phyloP scores from a whole-genome alignment of 2,329 filamentous ascomycete genomes.

The Fusarium citri region DNA sequence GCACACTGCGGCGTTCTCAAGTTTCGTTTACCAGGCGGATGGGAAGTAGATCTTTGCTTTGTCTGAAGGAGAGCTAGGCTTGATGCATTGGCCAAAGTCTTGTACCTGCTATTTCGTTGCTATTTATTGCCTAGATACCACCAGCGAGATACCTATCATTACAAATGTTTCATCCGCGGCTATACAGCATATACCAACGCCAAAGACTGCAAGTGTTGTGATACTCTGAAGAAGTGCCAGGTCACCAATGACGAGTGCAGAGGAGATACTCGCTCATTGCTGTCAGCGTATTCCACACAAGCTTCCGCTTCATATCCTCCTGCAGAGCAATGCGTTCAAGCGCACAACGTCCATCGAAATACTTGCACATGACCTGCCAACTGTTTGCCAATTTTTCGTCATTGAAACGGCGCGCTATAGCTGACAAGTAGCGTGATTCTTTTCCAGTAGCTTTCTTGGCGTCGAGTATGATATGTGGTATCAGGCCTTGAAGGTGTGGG shows the following conservation, averaged over 20 bases:
- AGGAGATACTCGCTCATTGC: slow-evolving; percentile 76
- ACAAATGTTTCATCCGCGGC: slow-evolving; percentile 28
- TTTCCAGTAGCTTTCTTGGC: slow-evolving; percentile 82
- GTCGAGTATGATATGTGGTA: slow-evolving; percentile 78
- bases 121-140: slow-evolving; percentile 46
- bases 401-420: slow-evolving; percentile 65
- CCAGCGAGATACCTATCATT: slow-evolving; percentile 40
- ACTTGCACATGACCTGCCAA: slow-evolving; percentile 82
- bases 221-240: not conserved
- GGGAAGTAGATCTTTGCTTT: slow-evolving; percentile 24
- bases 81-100: slow-evolving; percentile 46
- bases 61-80: slow-evolving; percentile 29
- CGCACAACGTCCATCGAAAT: slow-evolving; percentile 87
- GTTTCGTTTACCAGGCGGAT: slow-evolving; percentile 18
- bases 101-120: slow-evolving; percentile 44
- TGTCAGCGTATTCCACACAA: slow-evolving; percentile 74
- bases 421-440: slow-evolving; percentile 78
- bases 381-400: slow-evolving; percentile 70
- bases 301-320: slow-evolving; percentile 88
- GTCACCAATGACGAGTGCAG: slow-evolving; percentile 76
- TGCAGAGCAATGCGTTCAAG: slow-evolving; percentile 88
- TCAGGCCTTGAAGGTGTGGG: slow-evolving; percentile 66
- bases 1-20: slow-evolving; percentile 12
- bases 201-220: slow-evolving; percentile 1
- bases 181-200: not conserved